phyloP scores from a whole-genome alignment of 257 asterid species.

The Pogostemon cablin region DNA sequence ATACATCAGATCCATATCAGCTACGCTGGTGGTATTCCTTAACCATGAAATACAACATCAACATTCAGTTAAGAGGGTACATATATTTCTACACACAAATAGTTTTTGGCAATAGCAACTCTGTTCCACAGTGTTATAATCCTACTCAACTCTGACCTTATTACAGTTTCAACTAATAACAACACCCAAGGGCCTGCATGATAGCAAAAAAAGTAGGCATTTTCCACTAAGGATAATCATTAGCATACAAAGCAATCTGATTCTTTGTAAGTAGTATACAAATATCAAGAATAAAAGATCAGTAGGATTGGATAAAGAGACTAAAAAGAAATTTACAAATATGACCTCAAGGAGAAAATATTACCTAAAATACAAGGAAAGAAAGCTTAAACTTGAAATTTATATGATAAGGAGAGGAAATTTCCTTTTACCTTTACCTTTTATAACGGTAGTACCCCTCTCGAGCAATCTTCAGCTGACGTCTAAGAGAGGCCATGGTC shows the following conservation, averaged over 20 bases:
- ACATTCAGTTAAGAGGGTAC: not conserved
- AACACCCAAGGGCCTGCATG: constrained; percentile 6
- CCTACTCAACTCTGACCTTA: not conserved
- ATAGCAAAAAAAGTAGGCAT: not conserved
- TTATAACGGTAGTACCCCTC: constrained; percentile 64
- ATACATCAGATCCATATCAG: not conserved
- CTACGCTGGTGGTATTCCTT: not conserved
- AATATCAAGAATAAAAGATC: not conserved
- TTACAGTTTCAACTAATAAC: not conserved
- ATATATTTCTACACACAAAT: not conserved
- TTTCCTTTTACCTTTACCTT: constrained; percentile 54
- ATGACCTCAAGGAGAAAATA: too few relatives aligned
- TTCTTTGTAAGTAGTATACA: constrained; percentile 6
- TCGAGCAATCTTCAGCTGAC: constrained; percentile 67
- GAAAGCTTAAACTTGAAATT: constrained; percentile 3
- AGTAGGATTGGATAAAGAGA: not conserved
- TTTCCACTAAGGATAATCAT: constrained; percentile 1
- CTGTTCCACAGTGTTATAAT: not conserved
- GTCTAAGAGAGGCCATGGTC: constrained; percentile 79
- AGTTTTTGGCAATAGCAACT: not conserved
- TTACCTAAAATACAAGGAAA: not conserved
- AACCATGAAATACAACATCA: not conserved
- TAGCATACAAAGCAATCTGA: constrained; percentile 9
- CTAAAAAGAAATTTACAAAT: too few relatives aligned
- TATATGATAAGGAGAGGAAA: not conserved